Base-by-base conservation (phyloP, 1,139 yeast genomes). In the Pichia sp. region DNA sequence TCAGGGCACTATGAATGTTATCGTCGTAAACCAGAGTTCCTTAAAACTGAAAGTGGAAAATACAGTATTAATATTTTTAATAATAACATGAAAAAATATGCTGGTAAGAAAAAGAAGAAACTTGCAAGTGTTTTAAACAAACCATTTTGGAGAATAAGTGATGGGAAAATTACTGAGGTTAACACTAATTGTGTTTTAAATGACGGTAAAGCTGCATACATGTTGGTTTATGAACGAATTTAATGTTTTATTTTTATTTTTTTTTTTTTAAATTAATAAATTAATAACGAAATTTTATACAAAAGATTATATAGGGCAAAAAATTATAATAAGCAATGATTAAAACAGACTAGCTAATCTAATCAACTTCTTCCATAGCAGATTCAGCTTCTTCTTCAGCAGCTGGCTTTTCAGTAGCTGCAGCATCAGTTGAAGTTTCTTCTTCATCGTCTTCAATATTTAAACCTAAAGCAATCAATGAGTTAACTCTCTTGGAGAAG, bases 281-380 rank as follows among this genome's bases (percentile, higher is more conserved):
- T 39, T 18, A 39, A 25, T 33, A 34, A 41, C 7, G 28, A 34
- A 27, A 32, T 41, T 41, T 33, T 41, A 41, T 41, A 41, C 43
- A 41, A 41, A 34, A 28, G 27, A 25, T 26, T 40, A 33, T 36
- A 36, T 36, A 36, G 18, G 18, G 18, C 18, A 18, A 18, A 18
- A 18, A 18, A 18, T 18, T 18, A 18, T 18, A 18, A 18, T 18
- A 18, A 18, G 18, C 18, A 18, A 18, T 18, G 18, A 18, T 18
- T 18, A 18, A 18, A 18, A 18, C 18, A 18, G 18, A 18, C 18
- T 18, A 18, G 18, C 18, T 30, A 10, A 34, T 45, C 72, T 87
- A 94, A 75, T 92, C 98, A 71, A 92, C 97, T 76, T 92, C 98
- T 81, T 92, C 98, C 97, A 92, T 90, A 68, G 92, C 96, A 60